Evolutionary conservation across 2,329 filamentous ascomycete species (phyloP).

Genomic region (Fusarium mangiferae): DNA sequence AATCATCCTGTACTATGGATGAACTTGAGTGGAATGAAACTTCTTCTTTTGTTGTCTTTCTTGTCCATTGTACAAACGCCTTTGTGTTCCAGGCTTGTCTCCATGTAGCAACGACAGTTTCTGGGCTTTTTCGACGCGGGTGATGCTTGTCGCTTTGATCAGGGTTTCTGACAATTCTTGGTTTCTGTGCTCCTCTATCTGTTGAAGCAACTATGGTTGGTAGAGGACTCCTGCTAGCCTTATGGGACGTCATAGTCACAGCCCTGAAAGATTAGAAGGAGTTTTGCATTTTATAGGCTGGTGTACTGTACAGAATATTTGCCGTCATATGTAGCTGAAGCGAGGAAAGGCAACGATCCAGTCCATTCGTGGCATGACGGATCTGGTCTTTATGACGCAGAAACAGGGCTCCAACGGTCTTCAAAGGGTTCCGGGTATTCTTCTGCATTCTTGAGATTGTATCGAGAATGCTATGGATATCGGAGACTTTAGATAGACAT

Average conservation of each 20-base stretch:
- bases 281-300: fast-evolving
- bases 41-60: background rate
- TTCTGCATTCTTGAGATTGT: background rate
- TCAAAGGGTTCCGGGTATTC: background rate
- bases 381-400: constrained; percentile 1
- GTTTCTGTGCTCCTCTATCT: no score
- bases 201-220: no score
- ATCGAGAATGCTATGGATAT: background rate
- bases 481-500: background rate
- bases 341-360: constrained; percentile 1
- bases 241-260: background rate
- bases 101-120: background rate
- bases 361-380: background rate
- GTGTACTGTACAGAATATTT: background rate
- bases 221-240: fast-evolving
- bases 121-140: background rate
- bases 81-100: background rate
- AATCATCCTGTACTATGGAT: background rate
- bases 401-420: background rate
- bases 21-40: fast-evolving
- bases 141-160: fast-evolving
- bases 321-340: constrained; percentile 22
- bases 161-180: no score
- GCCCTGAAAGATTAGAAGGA: background rate
- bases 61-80: background rate